Evolutionary conservation across 1,284 basidiomycete genomes (phyloP).

Genomic region (Lignosus rhinocerotis): DNA sequence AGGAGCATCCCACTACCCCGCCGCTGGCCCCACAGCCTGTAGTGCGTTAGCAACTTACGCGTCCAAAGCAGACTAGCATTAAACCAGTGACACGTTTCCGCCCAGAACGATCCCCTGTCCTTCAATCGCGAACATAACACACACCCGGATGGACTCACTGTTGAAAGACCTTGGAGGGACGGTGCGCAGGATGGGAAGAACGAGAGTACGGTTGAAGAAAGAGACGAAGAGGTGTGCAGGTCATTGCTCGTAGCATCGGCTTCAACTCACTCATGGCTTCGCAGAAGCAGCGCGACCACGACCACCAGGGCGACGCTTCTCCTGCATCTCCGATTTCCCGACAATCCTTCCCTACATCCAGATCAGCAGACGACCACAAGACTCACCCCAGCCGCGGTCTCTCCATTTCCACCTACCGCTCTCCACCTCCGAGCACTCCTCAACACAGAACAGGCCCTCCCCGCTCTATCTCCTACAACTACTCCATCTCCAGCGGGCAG

Average conservation of each 20-base stretch:
- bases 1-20: conserved; percentile 25
- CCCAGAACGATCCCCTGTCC: conserved; percentile 1
- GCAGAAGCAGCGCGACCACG: not conserved
- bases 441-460: conserved; percentile 72
- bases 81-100: not conserved
- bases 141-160: not conserved
- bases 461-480: conserved; percentile 66
- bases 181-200: not conserved
- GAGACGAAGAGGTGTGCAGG: conserved; percentile 6
- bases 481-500: conserved; percentile 46
- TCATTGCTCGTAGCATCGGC: too few species aligned
- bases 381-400: conserved; percentile 9
- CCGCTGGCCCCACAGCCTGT: conserved; percentile 18
- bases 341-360: conserved; percentile 5
- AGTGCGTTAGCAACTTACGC: conserved; percentile 1
- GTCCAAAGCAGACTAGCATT: not conserved
- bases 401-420: conserved; percentile 17
- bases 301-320: conserved; percentile 4
- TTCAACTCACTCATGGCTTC: not conserved
- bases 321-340: conserved; percentile 14
- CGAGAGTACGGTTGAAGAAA: not conserved
- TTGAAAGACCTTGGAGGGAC: conserved; percentile 6
- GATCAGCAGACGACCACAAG: conserved; percentile 5
- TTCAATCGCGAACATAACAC: conserved; percentile 1
- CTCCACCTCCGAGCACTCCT: conserved; percentile 45